Base-by-base conservation (phyloP, 176 grass and related monocot genomes). In the Triticum urartu region DNA sequence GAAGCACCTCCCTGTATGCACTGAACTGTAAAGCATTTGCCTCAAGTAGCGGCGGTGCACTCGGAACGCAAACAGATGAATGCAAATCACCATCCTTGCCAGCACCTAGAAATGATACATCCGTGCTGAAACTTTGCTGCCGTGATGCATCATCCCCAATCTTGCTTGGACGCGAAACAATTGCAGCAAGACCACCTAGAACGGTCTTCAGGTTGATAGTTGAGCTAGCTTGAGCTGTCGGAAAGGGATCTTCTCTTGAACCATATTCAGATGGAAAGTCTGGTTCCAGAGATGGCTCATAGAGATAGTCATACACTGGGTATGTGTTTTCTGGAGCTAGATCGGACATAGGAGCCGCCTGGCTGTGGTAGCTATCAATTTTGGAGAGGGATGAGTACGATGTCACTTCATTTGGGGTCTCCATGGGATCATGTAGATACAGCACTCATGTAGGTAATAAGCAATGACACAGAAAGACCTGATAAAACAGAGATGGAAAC, bases 21-120 rank as follows among this genome's bases (percentile, higher is more conserved):
- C 72, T 88, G 56, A 83, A 89, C 74, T 86, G 82, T 69, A 91
- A 80, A 69, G 86, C 79, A 81, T 79, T 85, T 81, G 87, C 76
- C 65, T 92, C 93, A 73, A 94, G 79, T 38, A 97, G 38, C 9
- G 90, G 94, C 2, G 92, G 97, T 17, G 94, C 97, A 69, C 92
- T 97, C 25, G 97, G 94, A 14, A 94, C 83, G 28, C 85, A 99
- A 32, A 99, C 94, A 17, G 97, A 99, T 45, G 89, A 87, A 79
- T 90, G 94, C 61, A 96, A 78, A 59, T 87, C 89, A 13, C 97
- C 94, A 87, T 96, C 87, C 11, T 83, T 88, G 79, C 86, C 88
- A 82, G 80, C 65, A 33, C 82, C 85, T 26, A 99, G 77, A 86
- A 99, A 99, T 21, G 97, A 99, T 52, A 99, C 87, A 77, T 86